Conservation (phyloP, 805 yeast genomes). For the Metschnikowia lochheadii region DNA sequence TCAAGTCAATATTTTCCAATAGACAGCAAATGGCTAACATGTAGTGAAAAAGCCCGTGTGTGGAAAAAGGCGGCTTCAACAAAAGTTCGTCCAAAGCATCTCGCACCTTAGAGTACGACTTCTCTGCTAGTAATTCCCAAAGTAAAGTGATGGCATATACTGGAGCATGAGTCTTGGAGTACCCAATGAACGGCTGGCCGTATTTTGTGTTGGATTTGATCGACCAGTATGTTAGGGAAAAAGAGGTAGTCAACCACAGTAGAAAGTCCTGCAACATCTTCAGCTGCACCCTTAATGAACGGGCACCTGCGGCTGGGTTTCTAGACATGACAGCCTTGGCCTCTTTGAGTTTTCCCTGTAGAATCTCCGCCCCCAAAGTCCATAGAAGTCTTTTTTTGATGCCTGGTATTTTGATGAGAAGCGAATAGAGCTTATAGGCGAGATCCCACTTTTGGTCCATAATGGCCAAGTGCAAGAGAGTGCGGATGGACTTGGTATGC, state of each 20-base stretch:
- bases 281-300: background rate
- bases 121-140: slow-evolving; percentile 40
- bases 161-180: slow-evolving; percentile 40
- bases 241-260: slow-evolving; percentile 2
- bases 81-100: slow-evolving; percentile 34
- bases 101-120: slow-evolving; percentile 31
- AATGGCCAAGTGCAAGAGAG: slow-evolving; percentile 47
- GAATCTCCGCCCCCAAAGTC: slow-evolving; percentile 60
- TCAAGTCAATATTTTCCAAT: slow-evolving; percentile 21
- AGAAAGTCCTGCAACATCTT: slow-evolving; percentile 2
- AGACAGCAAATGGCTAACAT: slow-evolving; percentile 30
- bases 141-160: slow-evolving; percentile 37
- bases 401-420: slow-evolving; percentile 44
- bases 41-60: slow-evolving; percentile 40
- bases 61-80: slow-evolving; percentile 40
- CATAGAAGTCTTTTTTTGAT: slow-evolving; percentile 57
- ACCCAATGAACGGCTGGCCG: slow-evolving; percentile 1
- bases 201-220: background rate
- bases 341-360: slow-evolving; percentile 18
- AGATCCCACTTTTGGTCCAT: slow-evolving; percentile 48
- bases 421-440: slow-evolving; percentile 50
- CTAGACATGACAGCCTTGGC: slow-evolving; percentile 1
- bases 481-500: slow-evolving; percentile 25
- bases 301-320: background rate
- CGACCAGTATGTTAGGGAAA: background rate